Evolutionary conservation across 129 eudicot genomes (phyloP).

Genomic region (Flaveria ramosissima): DNA sequence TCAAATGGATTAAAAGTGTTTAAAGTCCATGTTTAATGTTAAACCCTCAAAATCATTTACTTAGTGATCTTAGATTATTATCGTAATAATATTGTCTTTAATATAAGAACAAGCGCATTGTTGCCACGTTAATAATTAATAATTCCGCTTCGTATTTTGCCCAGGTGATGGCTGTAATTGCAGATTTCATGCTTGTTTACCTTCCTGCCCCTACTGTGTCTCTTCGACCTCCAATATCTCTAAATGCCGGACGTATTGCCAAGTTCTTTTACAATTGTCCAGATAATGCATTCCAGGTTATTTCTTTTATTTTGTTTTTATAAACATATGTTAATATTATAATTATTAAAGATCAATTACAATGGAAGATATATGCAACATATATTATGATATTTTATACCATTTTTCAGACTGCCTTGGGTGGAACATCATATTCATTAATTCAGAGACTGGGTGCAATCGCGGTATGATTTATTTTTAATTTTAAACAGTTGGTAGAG

Average conservation of each 20-base stretch:
- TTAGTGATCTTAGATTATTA: neutral
- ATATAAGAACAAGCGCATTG: neutral
- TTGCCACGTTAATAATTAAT: neutral
- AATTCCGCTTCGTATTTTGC: neutral
- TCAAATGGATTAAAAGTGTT: neutral
- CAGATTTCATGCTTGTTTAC: constrained; percentile 94
- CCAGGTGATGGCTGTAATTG: constrained; percentile 93
- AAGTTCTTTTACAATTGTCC: constrained; percentile 83
- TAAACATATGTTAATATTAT: neutral
- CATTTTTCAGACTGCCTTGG: constrained; percentile 57
- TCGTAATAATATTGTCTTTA: neutral
- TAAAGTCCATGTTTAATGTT: neutral
- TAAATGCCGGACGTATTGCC: constrained; percentile 71
- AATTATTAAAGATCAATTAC: neutral
- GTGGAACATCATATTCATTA: constrained; percentile 74
- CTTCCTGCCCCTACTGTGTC: constrained; percentile 95
- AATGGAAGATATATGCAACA: neutral
- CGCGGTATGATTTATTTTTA: constrained; percentile 47
- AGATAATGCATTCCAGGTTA: constrained; percentile 91
- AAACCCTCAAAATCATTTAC: neutral
- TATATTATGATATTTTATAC: constrained; percentile 4
- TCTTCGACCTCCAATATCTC: constrained; percentile 75
- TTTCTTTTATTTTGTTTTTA: neutral
- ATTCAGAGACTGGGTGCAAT: constrained; percentile 80
- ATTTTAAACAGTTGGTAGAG: neutral